phyloP scores from a whole-genome alignment of 108 stramenopile genomes.

The Craspedostauros australis region DNA sequence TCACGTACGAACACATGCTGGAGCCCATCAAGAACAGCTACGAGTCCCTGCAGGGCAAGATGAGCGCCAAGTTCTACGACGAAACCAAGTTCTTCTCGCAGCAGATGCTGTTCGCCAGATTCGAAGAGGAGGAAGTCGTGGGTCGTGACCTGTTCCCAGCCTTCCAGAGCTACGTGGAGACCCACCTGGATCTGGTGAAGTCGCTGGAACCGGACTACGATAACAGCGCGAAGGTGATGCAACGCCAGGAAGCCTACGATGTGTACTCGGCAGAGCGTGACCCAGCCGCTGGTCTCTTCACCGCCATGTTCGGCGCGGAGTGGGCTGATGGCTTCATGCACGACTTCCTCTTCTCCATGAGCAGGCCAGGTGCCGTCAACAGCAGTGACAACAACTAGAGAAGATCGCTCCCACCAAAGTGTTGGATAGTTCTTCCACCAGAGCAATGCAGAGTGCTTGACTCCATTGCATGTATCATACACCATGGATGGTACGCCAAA shows the following conservation, averaged over 20 bases:
- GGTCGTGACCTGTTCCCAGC: slow-evolving; percentile 75
- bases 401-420: too few relatives aligned
- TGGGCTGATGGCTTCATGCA: slow-evolving; percentile 89
- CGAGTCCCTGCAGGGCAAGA: slow-evolving; percentile 75
- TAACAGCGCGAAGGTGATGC: slow-evolving; percentile 41
- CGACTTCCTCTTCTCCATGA: slow-evolving; percentile 85
- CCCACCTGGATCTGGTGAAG: slow-evolving; percentile 56
- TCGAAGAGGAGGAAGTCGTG: slow-evolving; percentile 74
- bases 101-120: slow-evolving; percentile 90
- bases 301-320: slow-evolving; percentile 89
- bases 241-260: slow-evolving; percentile 86
- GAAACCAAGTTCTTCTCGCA: slow-evolving; percentile 91
- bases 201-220: slow-evolving; percentile 2
- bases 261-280: slow-evolving; percentile 90
- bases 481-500: too few relatives aligned
- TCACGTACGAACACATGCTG: slow-evolving; percentile 59
- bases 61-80: slow-evolving; percentile 91
- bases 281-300: slow-evolving; percentile 91
- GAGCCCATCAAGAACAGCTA: slow-evolving; percentile 83
- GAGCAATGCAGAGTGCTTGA: too few relatives aligned
- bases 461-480: too few relatives aligned
- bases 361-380: too few relatives aligned
- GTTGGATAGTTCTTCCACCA: too few relatives aligned
- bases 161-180: slow-evolving; percentile 69
- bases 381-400: too few relatives aligned